These are phyloP conservation scores for Talinum fruticosum DNA, from an alignment of 148 eudicot species.

Conservation along the genomic window DNA sequence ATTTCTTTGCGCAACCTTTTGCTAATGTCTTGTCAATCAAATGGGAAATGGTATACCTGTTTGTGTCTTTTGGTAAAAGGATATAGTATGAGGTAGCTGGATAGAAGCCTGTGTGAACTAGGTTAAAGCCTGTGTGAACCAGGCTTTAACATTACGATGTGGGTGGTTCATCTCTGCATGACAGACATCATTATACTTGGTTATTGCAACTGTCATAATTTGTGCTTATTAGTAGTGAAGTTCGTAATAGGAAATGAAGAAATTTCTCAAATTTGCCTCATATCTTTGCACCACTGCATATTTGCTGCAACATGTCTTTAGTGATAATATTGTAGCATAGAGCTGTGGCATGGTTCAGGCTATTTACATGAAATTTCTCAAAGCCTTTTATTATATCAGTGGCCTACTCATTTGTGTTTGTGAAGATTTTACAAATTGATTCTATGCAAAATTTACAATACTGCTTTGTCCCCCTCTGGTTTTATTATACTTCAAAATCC, in stretches of 20 bases:
- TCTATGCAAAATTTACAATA: neutral
- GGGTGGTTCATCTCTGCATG: neutral
- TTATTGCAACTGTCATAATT: neutral
- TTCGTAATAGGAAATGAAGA: neutral
- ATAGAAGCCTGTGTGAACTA: neutral
- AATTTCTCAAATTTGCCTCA: neutral
- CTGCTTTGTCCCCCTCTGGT: neutral
- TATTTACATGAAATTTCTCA: neutral
- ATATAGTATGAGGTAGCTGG: neutral
- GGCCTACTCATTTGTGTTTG: neutral
- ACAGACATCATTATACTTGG: neutral
- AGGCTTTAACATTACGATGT: too few relatives aligned
- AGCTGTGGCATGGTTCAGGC: neutral
- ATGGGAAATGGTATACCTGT: neutral
- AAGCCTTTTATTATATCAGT: neutral
- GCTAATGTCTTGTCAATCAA: neutral
- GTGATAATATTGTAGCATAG: neutral
- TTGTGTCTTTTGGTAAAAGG: too few relatives aligned
- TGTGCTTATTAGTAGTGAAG: slow-evolving; percentile 7
- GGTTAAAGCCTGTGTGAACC: neutral
- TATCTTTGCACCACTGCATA: neutral
- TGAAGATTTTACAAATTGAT: neutral
- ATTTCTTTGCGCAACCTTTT: neutral
- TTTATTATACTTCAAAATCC: too few relatives aligned
- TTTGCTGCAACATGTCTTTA: neutral